Conservation (phyloP, 1,284 basidiomycete species). For the Cutaneotrichosporon cavernicola region DNA sequence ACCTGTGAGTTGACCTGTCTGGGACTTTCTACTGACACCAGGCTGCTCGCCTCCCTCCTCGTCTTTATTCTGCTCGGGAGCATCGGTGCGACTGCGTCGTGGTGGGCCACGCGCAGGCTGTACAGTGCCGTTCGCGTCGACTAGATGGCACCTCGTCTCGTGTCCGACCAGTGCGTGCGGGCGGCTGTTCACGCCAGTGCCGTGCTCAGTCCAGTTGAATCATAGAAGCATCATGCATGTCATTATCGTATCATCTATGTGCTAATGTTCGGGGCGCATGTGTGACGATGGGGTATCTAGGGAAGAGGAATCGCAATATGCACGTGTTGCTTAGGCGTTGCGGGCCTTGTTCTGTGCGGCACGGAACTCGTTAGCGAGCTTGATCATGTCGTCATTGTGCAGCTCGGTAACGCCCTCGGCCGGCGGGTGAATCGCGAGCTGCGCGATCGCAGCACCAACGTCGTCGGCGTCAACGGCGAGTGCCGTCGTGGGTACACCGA, state of each 20-base stretch:
- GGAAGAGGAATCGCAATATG: background rate
- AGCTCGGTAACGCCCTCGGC: conserved; percentile 29
- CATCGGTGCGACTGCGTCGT: conserved; percentile 83
- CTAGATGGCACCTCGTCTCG: conserved; percentile 27
- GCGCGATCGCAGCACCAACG: conserved; percentile 45
- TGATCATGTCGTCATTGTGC: conserved; percentile 33
- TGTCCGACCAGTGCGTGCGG: background rate
- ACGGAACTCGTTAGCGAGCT: conserved; percentile 33
- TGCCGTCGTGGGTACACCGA: conserved; percentile 29
- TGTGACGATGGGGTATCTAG: background rate
- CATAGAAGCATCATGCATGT: conserved; percentile 17
- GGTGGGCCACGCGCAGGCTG: conserved; percentile 76
- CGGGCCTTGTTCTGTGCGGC: conserved; percentile 15
- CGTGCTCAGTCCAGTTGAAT: background rate
- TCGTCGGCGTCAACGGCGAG: conserved; percentile 33
- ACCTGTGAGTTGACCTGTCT: conserved; percentile 58
- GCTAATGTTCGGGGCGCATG: background rate
- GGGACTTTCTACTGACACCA: conserved; percentile 19
- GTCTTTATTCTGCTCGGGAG: conserved; percentile 84
- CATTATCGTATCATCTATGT: conserved; percentile 12
- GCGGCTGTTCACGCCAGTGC: background rate
- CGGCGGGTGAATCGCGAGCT: conserved; percentile 37
- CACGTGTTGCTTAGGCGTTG: background rate
- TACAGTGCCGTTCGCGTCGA: conserved; percentile 65
- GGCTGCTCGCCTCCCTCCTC: conserved; percentile 71